phyloP scores from a whole-genome alignment of 2,329 filamentous ascomycete genomes.

The Zymoseptoria pseudotritici region DNA sequence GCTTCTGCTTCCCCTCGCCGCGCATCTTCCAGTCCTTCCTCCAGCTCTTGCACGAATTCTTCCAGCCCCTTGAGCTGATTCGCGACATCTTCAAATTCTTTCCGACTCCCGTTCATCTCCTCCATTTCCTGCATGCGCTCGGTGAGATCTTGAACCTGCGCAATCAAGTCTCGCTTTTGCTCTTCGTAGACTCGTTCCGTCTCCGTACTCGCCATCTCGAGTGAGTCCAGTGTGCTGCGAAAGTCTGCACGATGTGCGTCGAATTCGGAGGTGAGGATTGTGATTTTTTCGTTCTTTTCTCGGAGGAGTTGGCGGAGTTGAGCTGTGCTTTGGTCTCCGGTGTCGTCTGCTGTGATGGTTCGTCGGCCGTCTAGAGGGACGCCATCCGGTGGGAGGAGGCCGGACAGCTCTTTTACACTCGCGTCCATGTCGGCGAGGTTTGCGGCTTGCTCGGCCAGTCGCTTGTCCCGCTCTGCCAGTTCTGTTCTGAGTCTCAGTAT shows the following conservation, averaged over 20 bases:
- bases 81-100: constrained; percentile 88
- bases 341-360: constrained; percentile 56
- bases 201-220: constrained; percentile 91
- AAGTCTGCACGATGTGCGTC: constrained; percentile 94
- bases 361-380: constrained; percentile 33
- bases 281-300: constrained; percentile 96
- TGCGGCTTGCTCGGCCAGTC: constrained; percentile 79
- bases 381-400: constrained; percentile 56
- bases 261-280: constrained; percentile 86
- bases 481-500: constrained; percentile 63
- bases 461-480: constrained; percentile 75
- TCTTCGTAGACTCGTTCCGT: constrained; percentile 94
- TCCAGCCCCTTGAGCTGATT: constrained; percentile 89
- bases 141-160: constrained; percentile 63
- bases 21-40: constrained; percentile 93
- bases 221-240: constrained; percentile 88
- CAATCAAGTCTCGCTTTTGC: constrained; percentile 76
- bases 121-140: constrained; percentile 79
- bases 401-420: constrained; percentile 72
- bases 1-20: constrained; percentile 91
- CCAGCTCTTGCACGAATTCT: constrained; percentile 90
- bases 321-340: constrained; percentile 15
- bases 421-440: constrained; percentile 85
- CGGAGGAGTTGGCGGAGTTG: constrained; percentile 75
- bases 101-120: constrained; percentile 71